phyloP scores from a whole-genome alignment of 306 rosid genomes.

The Hippophae gyantsensis region DNA sequence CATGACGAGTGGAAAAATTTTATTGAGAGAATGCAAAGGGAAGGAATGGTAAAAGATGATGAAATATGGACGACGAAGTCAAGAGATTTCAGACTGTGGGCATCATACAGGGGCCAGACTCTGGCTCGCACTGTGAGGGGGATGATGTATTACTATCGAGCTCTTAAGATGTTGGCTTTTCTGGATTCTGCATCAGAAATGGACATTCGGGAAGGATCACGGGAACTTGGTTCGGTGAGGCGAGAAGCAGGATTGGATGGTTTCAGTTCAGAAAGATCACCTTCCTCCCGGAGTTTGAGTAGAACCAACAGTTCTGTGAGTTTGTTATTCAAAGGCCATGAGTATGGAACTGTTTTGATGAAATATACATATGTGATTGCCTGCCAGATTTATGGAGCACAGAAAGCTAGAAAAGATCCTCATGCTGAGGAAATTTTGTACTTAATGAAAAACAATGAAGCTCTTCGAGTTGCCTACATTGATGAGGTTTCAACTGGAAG shows the following conservation, averaged over 20 bases:
- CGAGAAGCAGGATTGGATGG: conserved; percentile 34
- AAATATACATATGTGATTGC: conserved; percentile 88
- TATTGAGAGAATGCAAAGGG: conserved; percentile 80
- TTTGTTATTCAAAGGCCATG: conserved; percentile 81
- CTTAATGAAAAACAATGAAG: conserved; percentile 63
- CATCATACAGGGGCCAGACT: conserved; percentile 91
- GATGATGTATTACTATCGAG: conserved; percentile 92
- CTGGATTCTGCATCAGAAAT: conserved; percentile 93
- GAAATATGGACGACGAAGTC: conserved; percentile 74
- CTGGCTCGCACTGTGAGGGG: conserved; percentile 90
- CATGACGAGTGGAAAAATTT: conserved; percentile 95
- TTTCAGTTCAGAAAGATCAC: conserved; percentile 32
- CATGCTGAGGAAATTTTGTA: conserved; percentile 67
- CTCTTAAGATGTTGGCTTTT: conserved; percentile 89
- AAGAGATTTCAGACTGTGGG: conserved; percentile 92
- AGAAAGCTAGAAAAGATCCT: conserved; percentile 70
- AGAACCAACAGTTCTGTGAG: conserved; percentile 57
- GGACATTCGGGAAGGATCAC: conserved; percentile 86
- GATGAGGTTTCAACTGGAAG: conserved; percentile 67
- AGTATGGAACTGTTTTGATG: conserved; percentile 86
- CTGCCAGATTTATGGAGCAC: conserved; percentile 91
- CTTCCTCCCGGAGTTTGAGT: conserved; percentile 47
- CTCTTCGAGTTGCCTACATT: conserved; percentile 76
- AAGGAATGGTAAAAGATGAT: conserved; percentile 58
- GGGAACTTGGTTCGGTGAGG: conserved; percentile 65